Base-by-base conservation (phyloP, 805 yeast species). In the Ogataea populi-albae region DNA sequence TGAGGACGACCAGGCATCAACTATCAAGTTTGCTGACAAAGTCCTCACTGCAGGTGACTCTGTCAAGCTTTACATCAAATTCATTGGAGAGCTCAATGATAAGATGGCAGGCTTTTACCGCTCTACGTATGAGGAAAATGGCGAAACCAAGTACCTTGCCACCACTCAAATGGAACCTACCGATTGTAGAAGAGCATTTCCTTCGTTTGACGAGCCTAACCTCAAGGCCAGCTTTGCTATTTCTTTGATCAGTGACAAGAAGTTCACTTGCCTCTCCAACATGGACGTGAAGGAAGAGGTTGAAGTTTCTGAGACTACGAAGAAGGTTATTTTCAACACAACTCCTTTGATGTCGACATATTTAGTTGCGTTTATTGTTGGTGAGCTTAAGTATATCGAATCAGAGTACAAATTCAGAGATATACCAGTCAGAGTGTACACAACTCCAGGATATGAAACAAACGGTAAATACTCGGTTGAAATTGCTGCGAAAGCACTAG, bases 101-200 rank as follows among this genome's bases (percentile, higher is more conserved):
- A 73, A 75, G 50, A 73, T 75, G 79, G 69, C 78, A 2, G 81
- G 79, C 7, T 73, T 75, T 54, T 75, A 75, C 56, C 61, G 70
- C 48, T 73, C 79, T 6, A 55, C 64, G 4, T 75, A 74, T 47
- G 71, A 69, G 40, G 55, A 57, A 34, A 50, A 66, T 27, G 77
- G 71, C 15, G 58, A 51, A 30, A 61, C 64, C 11, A 69, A 71
- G 49, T 52, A 53, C 40, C 66, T 74, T 65, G 66, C 73, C 14
- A 67, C 77, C n/a, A 75, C 81, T 17, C 81, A 75, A 52, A 73
- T 75, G 54, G 81, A 75, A 54, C 76, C 81, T 31, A 73, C 80
- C 6, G 79, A 74, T 45, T 77, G 79, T 37, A 65, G 81, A 58
- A 63, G 77, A 43, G 75, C 79, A 6, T 75, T 75, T 55, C 81